Evolutionary conservation across 1,139 yeast genomes (phyloP).

Genomic region (Kodamaea sp.): DNA sequence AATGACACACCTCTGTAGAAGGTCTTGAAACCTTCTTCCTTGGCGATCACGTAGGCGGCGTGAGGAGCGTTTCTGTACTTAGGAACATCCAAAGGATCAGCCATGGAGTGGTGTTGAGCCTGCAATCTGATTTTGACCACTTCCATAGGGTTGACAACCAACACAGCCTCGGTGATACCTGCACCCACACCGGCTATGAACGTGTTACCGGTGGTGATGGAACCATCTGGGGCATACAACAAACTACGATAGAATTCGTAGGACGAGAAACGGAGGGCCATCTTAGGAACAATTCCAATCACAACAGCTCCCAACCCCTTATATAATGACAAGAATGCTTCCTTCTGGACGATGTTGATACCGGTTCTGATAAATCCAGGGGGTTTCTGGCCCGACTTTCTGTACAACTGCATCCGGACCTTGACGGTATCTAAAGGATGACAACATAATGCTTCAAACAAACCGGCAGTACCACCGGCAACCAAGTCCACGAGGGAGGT

Average conservation of each 20-base stretch:
- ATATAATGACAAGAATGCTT: conserved; percentile 83
- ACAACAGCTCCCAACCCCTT: conserved; percentile 97
- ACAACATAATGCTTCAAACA: conserved; percentile 93
- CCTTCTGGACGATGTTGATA: conserved; percentile 70
- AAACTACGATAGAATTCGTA: conserved; percentile 83
- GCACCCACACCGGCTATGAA: conserved; percentile 97
- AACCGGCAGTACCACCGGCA: conserved; percentile 97
- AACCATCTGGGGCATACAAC: conserved; percentile 66
- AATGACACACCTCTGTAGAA: conserved; percentile 92
- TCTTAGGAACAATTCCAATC: conserved; percentile 95
- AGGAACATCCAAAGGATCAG: conserved; percentile 77
- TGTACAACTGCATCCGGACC: conserved; percentile 92
- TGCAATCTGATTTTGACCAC: conserved; percentile 95
- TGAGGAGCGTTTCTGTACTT: conserved; percentile 93
- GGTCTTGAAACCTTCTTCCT: conserved; percentile 89
- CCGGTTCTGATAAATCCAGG: conserved; percentile 91
- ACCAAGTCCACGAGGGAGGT: conserved; percentile 69
- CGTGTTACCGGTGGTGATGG: conserved; percentile 68
- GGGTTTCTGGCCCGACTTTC: conserved; percentile 61
- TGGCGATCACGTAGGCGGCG: conserved; percentile 79
- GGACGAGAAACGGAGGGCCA: conserved; percentile 95
- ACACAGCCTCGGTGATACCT: conserved; percentile 93
- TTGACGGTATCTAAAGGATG: conserved; percentile 95
- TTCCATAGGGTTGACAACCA: conserved; percentile 96
- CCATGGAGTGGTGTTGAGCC: conserved; percentile 90